Conservation (phyloP, 768 basidiomycete species). For the Russula vinacea region DNA sequence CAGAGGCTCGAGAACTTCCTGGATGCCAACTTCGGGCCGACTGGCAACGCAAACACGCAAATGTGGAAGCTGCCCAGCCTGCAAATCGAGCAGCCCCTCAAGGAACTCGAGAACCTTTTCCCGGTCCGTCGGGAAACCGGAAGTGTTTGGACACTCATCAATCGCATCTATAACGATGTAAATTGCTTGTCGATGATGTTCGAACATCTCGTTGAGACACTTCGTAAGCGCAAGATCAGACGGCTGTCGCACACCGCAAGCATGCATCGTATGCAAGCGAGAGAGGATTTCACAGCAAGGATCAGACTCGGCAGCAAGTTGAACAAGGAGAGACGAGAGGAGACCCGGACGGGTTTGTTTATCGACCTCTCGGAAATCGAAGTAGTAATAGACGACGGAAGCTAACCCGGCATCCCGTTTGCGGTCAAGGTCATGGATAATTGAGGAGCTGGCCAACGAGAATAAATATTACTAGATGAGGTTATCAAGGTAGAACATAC, state of each 20-base stretch:
- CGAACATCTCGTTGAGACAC: conserved; percentile 11
- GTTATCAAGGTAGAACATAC: not conserved
- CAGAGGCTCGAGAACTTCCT: not conserved
- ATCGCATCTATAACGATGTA: conserved; percentile 15
- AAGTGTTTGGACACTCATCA: conserved; percentile 16
- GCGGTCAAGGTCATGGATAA: conserved; percentile 3
- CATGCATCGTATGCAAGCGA: not conserved
- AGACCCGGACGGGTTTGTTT: conserved; percentile 13
- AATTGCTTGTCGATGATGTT: not conserved
- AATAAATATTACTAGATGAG: not conserved
- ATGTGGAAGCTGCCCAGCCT: not conserved
- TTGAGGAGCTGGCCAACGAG: not conserved
- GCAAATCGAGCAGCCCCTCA: not conserved
- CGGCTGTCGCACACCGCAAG: not conserved
- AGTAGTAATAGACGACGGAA: conserved; percentile 19
- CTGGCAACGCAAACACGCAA: conserved; percentile 10
- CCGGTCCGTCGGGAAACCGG: not conserved
- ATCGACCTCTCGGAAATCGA: conserved; percentile 8
- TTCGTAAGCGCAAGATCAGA: not conserved
- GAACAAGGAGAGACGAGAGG: conserved; percentile 12
- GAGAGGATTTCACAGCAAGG: conserved; percentile 4
- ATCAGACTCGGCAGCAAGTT: conserved; percentile 10
- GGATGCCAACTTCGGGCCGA: conserved; percentile 13
- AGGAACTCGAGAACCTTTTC: conserved; percentile 6
- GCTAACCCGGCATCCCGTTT: conserved; percentile 2